Percentiles rank a stretch among this genome's conserved stretches.
Conservation (phyloP, 345 rosid species). For the Corymbia maculata region DNA sequence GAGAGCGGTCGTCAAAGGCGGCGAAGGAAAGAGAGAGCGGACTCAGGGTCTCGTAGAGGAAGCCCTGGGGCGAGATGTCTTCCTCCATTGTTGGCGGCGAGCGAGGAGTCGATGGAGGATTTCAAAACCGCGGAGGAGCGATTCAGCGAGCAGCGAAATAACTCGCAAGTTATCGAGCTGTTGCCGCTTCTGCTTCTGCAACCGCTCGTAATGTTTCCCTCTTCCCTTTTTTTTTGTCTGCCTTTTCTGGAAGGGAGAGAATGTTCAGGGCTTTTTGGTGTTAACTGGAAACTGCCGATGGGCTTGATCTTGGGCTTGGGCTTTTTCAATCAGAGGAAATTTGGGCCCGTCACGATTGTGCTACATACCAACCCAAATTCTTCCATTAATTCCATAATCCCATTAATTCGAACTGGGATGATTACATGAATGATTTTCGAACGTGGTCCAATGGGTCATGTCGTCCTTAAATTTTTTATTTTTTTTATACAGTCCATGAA, state of each 20-base stretch:
- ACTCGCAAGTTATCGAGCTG: background rate
- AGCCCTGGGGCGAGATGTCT: constrained; percentile 2
- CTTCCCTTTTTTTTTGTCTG: background rate
- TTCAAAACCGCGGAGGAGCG: background rate
- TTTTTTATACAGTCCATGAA: background rate
- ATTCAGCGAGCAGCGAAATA: background rate
- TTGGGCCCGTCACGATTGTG: background rate
- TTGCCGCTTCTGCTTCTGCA: background rate
- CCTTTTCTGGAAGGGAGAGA: background rate
- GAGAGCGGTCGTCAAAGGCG: background rate
- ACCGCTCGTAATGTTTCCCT: background rate
- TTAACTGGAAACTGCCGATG: background rate
- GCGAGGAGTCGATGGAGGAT: background rate
- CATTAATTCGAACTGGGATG: background rate
- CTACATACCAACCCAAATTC: background rate
- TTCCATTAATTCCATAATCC: background rate
- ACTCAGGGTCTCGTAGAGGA: constrained; percentile 49
- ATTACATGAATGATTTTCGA: background rate
- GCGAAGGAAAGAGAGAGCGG: constrained; percentile 22
- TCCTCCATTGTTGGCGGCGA: constrained; percentile 15
- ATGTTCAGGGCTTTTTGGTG: background rate
- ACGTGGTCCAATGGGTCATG: background rate
- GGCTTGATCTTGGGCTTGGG: background rate
- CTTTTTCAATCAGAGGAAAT: background rate
- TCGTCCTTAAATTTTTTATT: background rate